Evolutionary conservation across 23 red algal species (phyloP), one percentile per base, ranked within the genome.

Genomic region (Porphyridium purpureum): DNA sequence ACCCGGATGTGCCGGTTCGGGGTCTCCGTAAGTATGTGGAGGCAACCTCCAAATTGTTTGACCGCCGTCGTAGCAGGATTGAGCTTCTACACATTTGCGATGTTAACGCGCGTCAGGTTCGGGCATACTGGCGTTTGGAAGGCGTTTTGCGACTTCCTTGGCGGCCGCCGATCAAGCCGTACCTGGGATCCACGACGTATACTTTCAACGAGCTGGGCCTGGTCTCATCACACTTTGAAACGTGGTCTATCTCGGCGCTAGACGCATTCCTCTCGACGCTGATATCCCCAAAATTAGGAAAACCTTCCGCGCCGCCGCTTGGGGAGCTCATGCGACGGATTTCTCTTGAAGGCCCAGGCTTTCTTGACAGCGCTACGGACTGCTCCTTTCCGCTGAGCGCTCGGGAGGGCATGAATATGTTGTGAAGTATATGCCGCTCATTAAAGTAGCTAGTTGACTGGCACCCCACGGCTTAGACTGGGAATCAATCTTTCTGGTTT

Each of bases 241-340:
- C 63, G 4, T 81, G 75, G 75, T 49, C 30, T 47, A 28, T 81
- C 4, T 51, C 75, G 1, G 59, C 50, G 11, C 33, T 60, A 21
- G 75, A 81, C 47, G 75, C 75, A 8, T 81, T 81, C 31, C 24
- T 79, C 8, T 54, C 30, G 7, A 62, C 66, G 21, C 2, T 79
- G 11, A 11, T 44, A 17, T 17, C 17, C 17, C 11, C 11, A 17
- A 17, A 44, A 11, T 44, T 44, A 11, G 38, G 38, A 11, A 17
- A n/a, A n/a, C n/a, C 38, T 44, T 17, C 38, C 11, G 38, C 11
- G 38, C 11, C 38, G 38, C 38, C 38, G 11, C 38, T 17, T 44
- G 38, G 11, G 38, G 38, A 44, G 17, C 11, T 44, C 17, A 17
- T 44, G 38, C n/a, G n/a, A n/a, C n/a, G n/a, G n/a, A n/a, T n/a